A percentile compares a stretch with the other conserved stretches of the same genome.
phyloP scores from a whole-genome alignment of 352 stramenopile species.

The Globisporangium spinosum region DNA sequence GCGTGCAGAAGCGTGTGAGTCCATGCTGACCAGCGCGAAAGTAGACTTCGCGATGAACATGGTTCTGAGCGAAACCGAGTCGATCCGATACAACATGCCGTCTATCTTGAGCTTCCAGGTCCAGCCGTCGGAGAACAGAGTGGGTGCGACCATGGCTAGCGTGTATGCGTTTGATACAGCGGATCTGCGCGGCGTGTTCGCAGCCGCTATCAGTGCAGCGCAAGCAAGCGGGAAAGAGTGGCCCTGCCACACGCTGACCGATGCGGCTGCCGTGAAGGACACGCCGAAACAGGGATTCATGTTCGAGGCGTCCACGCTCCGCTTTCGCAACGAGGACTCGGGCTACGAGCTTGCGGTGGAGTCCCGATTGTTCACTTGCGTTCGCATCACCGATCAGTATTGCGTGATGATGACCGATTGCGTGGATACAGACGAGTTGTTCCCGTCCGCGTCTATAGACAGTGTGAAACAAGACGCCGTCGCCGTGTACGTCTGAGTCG shows the following conservation, averaged over 20 bases:
- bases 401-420: conserved; percentile 7
- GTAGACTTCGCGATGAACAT: conserved; percentile 4
- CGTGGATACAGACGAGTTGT: conserved; percentile 8
- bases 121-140: not conserved
- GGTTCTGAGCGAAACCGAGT: conserved; percentile 6
- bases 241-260: not conserved
- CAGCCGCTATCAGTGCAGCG: not conserved
- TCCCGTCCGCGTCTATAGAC: not conserved
- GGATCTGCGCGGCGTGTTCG: not conserved
- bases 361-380: conserved; percentile 1
- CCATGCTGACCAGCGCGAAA: conserved; percentile 4
- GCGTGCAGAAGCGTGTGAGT: not conserved
- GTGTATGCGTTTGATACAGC: conserved; percentile 3
- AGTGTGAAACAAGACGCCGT: not conserved
- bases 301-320: conserved; percentile 1
- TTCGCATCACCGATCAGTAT: not conserved
- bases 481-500: not conserved
- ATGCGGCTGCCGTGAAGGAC: not conserved
- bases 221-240: not conserved
- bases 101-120: not conserved
- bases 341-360: conserved; percentile 1
- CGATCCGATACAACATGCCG: not conserved
- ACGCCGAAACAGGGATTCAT: not conserved
- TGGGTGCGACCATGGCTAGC: not conserved
- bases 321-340: conserved; percentile 8